Evolutionary conservation across 116 monocot species (phyloP).

Genomic region (Thalassia testudinum): DNA sequence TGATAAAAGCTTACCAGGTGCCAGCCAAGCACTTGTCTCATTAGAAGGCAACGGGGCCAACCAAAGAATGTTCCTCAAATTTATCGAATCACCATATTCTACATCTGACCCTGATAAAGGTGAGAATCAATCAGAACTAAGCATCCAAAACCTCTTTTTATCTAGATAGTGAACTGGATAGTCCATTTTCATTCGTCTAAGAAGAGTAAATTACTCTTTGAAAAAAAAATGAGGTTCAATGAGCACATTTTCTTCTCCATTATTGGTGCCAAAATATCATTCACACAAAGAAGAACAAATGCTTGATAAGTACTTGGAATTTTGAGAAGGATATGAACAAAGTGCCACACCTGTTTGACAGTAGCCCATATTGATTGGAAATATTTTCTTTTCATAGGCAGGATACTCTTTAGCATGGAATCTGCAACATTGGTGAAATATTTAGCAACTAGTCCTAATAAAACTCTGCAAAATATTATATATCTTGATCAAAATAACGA

Average conservation of each 20-base stretch:
- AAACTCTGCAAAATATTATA: no score
- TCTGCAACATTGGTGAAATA: conserved; percentile 21
- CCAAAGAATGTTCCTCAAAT: conserved; percentile 88
- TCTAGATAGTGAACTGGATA: no score
- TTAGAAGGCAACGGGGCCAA: conserved; percentile 75
- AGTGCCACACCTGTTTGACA: conserved; percentile 46
- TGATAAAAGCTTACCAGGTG: conserved; percentile 42
- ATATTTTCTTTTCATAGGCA: conserved; percentile 55
- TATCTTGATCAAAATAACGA: background rate
- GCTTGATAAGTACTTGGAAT: background rate
- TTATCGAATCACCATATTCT: conserved; percentile 68
- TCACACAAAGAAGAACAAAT: no score
- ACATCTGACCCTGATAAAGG: conserved; percentile 58
- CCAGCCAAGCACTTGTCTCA: conserved; percentile 49
- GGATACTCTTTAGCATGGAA: conserved; percentile 99
- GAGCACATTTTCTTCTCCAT: no score
- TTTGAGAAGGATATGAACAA: background rate
- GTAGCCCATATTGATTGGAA: conserved; percentile 70
- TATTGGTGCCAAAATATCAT: no score
- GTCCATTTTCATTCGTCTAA: no score
- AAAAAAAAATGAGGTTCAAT: no score
- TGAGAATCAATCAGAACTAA: no score
- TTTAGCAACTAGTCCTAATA: no score
- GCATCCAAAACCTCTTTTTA: no score
- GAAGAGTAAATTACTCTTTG: no score